Evolutionary conservation across 208 protist genomes (phyloP), one percentile per base, ranked within the genome.

Genomic region (Novymonas esmeraldas): DNA sequence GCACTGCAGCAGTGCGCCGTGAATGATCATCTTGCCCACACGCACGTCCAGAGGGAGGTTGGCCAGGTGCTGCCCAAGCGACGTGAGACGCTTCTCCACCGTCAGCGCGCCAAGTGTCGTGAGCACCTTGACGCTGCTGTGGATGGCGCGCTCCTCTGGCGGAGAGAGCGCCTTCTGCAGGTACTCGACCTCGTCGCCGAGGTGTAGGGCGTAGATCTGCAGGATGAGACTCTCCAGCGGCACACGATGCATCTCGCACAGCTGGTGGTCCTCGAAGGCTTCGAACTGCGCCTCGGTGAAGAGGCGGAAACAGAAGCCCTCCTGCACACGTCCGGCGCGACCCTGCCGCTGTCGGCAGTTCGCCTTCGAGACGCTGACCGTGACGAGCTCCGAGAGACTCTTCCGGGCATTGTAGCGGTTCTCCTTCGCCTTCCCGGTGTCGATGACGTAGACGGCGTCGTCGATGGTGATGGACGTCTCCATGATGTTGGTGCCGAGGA

Each of bases 401-500:
- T 89, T 90, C 28, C 72, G 70, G 0, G 92, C 84, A 60, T 97
- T 88, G 76, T 97, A 97, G 60, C 88, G 87, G 78, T 93, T 98
- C 76, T 99, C 94, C 79, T 99, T 99, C 2, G 87, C 78, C 57
- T 96, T 93, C 49, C 98, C 98, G 33, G 84, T 95, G 83, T 99
- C 98, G 33, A 99, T 97, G 1, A 99, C 98, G 34, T 95, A 97
- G 22, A 97, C 93, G 33, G 91, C 92, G 79, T 99, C 98, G 59
- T 99, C 97, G 68, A 99, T 99, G 31, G 98, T 99, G 56, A 99
- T 93, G 44, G 93, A 98, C 0, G 98, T 99, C 68, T 99, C 98
- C 71, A 98, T 98, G 66, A 99, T 99, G 81, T 99, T 99, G 6
- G 98, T 99, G 38, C 92, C 87, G 6, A 99, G 78, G 24, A 99